These are phyloP conservation scores for Solanum sitiens DNA, from an alignment of 257 asterid species.

Conservation along the genomic window DNA sequence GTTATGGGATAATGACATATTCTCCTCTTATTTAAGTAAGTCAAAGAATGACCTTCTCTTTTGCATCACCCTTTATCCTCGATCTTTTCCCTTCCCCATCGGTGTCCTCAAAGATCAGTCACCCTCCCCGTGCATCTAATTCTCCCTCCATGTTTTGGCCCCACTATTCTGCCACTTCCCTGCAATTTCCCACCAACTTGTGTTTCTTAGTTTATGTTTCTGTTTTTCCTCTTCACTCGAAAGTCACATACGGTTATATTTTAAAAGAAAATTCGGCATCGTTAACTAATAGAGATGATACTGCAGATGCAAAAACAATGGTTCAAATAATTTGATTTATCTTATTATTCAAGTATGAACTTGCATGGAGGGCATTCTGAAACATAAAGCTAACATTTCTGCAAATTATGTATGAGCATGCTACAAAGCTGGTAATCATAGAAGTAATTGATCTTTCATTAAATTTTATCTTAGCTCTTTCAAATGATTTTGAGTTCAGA, in stretches of 20 bases:
- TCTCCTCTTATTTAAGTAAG: neutral
- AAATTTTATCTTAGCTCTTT: neutral
- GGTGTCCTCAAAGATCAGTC: neutral
- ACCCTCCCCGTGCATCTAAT: neutral
- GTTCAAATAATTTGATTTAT: too few species aligned
- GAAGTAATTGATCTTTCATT: neutral
- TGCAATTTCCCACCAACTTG: too few species aligned
- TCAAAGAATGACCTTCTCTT: neutral
- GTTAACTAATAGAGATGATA: too few species aligned
- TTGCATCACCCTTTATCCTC: neutral
- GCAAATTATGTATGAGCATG: neutral
- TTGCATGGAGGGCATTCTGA: neutral
- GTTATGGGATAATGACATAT: neutral
- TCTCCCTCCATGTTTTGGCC: neutral
- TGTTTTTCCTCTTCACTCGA: too few species aligned
- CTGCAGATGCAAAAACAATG: too few species aligned
- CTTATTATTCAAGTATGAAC: neutral
- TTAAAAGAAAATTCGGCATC: too few species aligned
- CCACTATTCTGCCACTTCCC: too few species aligned
- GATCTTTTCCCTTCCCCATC: neutral
- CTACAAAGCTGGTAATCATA: neutral
- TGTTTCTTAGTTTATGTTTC: too few species aligned
- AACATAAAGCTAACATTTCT: neutral
- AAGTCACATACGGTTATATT: too few species aligned
- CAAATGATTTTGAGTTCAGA: neutral